phyloP scores from a whole-genome alignment of 83 land plant species.

The Picea engelmannii region DNA sequence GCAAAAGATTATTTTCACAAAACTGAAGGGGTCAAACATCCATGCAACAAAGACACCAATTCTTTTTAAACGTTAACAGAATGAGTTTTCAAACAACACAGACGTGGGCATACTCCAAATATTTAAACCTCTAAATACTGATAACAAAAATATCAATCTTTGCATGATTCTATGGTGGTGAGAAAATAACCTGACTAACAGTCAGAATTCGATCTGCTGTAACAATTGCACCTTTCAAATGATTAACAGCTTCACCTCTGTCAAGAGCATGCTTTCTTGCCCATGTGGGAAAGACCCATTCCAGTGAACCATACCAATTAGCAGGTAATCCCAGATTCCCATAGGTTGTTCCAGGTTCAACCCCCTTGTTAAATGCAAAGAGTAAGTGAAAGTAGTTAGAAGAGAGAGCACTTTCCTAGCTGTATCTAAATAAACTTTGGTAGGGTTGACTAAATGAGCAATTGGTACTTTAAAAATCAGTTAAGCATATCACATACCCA shows the following conservation, averaged over 20 bases:
- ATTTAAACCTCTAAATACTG: not conserved
- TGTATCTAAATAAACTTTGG: not conserved
- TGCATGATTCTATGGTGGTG: not conserved
- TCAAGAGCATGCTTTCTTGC: slow-evolving; percentile 95
- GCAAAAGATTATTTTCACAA: slow-evolving; percentile 2
- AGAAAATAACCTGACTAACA: slow-evolving; percentile 71
- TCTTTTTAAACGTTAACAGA: too few species aligned
- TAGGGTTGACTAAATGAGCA: not conserved
- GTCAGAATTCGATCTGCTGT: slow-evolving; percentile 90
- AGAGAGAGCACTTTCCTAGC: not conserved
- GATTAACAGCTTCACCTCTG: slow-evolving; percentile 90
- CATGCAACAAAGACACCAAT: not conserved
- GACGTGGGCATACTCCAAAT: not conserved
- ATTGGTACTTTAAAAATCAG: not conserved
- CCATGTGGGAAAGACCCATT: slow-evolving; percentile 97
- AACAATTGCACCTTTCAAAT: slow-evolving; percentile 93
- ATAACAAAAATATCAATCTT: not conserved
- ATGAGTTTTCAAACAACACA: not conserved
- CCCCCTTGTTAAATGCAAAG: slow-evolving; percentile 61
- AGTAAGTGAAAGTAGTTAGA: too few species aligned
- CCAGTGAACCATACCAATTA: slow-evolving; percentile 93
- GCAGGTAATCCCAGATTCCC: slow-evolving; percentile 76
- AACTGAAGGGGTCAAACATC: not conserved
- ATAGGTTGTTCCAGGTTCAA: slow-evolving; percentile 88
- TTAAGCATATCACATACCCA: slow-evolving; percentile 18